Evolutionary conservation across 768 basidiomycete species (phyloP).

Genomic region (Russula virescens): DNA sequence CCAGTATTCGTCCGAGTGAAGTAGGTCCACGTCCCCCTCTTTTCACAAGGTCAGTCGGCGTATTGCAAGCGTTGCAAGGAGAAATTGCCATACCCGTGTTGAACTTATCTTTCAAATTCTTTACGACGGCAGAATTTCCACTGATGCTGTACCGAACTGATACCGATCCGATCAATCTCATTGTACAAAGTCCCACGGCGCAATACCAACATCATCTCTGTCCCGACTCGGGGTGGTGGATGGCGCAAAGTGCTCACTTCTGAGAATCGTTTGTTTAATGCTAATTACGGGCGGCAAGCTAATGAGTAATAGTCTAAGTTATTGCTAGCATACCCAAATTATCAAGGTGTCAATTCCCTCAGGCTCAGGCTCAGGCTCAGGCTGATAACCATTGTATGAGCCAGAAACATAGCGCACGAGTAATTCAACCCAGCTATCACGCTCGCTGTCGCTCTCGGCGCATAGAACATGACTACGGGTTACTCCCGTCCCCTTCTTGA

Average conservation of each 20-base stretch:
- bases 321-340: no score
- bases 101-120: conserved; percentile 87
- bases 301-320: no score
- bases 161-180: no score
- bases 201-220: no score
- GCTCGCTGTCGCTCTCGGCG: conserved; percentile 89
- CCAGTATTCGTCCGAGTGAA: conserved; percentile 87
- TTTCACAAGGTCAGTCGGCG: conserved; percentile 20
- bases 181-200: no score
- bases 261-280: no score
- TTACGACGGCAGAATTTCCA: conserved; percentile 93
- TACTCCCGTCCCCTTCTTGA: conserved; percentile 64
- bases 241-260: no score
- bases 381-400: conserved; percentile 60
- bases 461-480: conserved; percentile 87
- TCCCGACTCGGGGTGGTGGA: no score
- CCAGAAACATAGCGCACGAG: conserved; percentile 86
- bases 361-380: no score
- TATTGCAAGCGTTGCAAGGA: not conserved
- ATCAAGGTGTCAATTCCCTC: no score
- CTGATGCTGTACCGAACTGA: conserved; percentile 95
- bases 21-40: conserved; percentile 96
- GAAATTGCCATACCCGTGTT: conserved; percentile 59
- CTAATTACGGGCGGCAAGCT: no score
- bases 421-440: conserved; percentile 92